Percentiles rank a stretch among this genome's conserved stretches.
Conservation (phyloP, 2,329 filamentous ascomycete genomes). For the Aspergillus terreus region DNA sequence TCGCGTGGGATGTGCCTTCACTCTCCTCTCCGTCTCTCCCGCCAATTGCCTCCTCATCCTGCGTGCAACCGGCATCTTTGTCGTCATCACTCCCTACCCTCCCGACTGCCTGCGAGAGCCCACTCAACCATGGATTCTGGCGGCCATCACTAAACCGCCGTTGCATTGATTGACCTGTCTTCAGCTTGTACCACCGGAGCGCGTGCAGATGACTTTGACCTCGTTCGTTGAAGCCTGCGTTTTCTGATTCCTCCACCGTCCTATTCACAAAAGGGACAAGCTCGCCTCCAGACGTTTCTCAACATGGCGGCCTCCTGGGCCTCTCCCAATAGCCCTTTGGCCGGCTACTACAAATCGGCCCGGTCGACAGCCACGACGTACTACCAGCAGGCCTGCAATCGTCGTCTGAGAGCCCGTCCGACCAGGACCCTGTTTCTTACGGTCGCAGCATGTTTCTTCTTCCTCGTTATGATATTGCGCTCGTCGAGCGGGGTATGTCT, state of each 20-base stretch:
- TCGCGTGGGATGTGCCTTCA: background rate
- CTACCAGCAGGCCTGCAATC: constrained; percentile 23
- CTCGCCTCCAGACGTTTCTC: constrained; percentile 3
- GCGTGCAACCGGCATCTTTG: background rate
- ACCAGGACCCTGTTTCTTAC: constrained; percentile 20
- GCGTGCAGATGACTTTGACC: constrained; percentile 5
- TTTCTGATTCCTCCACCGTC: background rate
- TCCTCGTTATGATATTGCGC: constrained; percentile 18
- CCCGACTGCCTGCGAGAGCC: constrained; percentile 1
- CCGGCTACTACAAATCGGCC: constrained; percentile 22
- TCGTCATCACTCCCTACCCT: constrained; percentile 10
- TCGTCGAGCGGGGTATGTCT: constrained; percentile 16
- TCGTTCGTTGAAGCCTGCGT: constrained; percentile 4
- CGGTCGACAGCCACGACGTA: constrained; percentile 17
- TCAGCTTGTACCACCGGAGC: constrained; percentile 10
- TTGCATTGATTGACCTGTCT: background rate
- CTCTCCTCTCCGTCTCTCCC: background rate
- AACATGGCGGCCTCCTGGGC: constrained; percentile 24
- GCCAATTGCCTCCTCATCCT: background rate
- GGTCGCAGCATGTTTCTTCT: constrained; percentile 19
- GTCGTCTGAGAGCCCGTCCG: constrained; percentile 25
- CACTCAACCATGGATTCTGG: constrained; percentile 7
- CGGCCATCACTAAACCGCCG: constrained; percentile 6
- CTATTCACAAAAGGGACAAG: background rate
- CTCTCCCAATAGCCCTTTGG: constrained; percentile 19